Evolutionary conservation across 768 basidiomycete genomes (phyloP).

Genomic region (Leccinellum rugosiceps): DNA sequence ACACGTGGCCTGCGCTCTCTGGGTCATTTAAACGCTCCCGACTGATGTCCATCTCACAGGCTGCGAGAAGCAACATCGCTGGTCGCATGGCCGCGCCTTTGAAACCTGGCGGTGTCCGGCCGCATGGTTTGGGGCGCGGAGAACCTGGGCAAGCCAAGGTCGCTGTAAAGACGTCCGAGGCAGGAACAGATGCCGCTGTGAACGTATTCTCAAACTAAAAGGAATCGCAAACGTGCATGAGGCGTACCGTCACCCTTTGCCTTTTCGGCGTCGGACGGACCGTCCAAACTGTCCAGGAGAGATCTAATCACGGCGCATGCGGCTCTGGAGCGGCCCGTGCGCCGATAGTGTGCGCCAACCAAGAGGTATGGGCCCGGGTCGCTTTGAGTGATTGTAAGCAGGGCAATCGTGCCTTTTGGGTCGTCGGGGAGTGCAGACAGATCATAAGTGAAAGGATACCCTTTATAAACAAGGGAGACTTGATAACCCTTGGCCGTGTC

Average conservation of each 20-base stretch:
- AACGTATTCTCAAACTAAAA: constrained; percentile 15
- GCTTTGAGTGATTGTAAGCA: constrained; percentile 26
- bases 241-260: constrained; percentile 26
- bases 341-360: constrained; percentile 32
- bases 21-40: constrained; percentile 22
- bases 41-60: constrained; percentile 32
- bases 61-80: constrained; percentile 30
- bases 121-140: constrained; percentile 5
- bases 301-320: constrained; percentile 28
- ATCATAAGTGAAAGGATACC: constrained; percentile 28
- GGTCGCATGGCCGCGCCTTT: constrained; percentile 23
- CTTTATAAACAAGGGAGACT: constrained; percentile 26
- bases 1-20: constrained; percentile 19
- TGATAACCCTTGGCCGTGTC: constrained; percentile 12
- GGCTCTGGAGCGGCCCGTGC: constrained; percentile 31
- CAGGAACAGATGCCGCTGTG: constrained; percentile 8
- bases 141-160: constrained; percentile 8
- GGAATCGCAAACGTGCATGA: constrained; percentile 6
- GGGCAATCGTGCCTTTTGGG: constrained; percentile 24
- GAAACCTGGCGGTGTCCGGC: constrained; percentile 8
- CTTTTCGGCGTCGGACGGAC: constrained; percentile 12
- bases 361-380: constrained; percentile 33
- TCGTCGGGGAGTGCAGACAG: constrained; percentile 29
- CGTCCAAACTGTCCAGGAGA: constrained; percentile 16
- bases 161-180: constrained; percentile 6